Evolutionary conservation across 345 rosid species (phyloP).

Genomic region (Mallotus nudiflorus): DNA sequence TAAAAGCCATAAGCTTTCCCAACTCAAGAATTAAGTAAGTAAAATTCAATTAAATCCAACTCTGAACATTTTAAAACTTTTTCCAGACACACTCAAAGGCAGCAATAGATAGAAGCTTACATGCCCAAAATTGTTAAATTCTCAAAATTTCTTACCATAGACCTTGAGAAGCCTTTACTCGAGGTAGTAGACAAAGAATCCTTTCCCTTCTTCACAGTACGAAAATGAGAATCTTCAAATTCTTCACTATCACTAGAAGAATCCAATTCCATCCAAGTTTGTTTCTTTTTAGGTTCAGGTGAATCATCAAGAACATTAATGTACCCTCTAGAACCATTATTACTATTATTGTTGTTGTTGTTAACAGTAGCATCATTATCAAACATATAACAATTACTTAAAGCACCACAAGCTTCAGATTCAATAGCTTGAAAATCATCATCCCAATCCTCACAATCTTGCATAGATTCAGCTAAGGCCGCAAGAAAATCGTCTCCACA

Average conservation of each 20-base stretch:
- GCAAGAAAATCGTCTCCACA: conserved; percentile 89
- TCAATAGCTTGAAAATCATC: conserved; percentile 70
- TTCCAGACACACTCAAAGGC: not conserved
- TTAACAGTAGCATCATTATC: conserved; percentile 22
- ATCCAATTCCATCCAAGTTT: conserved; percentile 52
- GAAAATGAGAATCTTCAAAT: conserved; percentile 32
- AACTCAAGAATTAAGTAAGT: too few species aligned
- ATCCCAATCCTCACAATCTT: conserved; percentile 78
- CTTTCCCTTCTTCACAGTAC: conserved; percentile 25
- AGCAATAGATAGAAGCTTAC: not conserved
- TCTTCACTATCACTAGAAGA: conserved; percentile 59
- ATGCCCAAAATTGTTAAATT: not conserved
- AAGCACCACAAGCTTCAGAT: conserved; percentile 73
- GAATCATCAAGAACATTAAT: conserved; percentile 55
- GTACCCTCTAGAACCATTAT: conserved; percentile 17
- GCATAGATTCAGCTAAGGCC: conserved; percentile 71
- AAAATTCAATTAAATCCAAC: too few species aligned
- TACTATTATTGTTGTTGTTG: conserved; percentile 16
- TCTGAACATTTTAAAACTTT: too few species aligned
- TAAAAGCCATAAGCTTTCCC: too few species aligned
- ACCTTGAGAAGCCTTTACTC: conserved; percentile 31
- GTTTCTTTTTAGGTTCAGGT: conserved; percentile 38
- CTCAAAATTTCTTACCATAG: conserved; percentile 39
- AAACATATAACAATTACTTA: conserved; percentile 46
- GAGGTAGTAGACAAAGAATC: conserved; percentile 13